phyloP scores from a whole-genome alignment of 2,329 filamentous ascomycete species.

The Microdochium trichocladiopsis region DNA sequence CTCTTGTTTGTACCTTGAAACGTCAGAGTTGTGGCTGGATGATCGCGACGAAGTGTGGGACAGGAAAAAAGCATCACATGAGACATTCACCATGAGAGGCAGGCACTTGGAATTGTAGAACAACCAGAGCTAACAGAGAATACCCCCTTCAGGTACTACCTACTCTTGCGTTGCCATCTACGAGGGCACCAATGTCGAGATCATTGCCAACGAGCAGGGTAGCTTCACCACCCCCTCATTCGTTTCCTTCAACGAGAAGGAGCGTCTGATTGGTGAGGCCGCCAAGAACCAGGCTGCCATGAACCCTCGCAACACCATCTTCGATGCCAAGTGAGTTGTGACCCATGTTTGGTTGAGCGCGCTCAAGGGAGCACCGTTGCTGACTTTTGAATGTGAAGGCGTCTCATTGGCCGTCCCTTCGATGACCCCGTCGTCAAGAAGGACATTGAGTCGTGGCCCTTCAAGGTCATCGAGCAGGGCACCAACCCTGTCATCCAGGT shows the following conservation, averaged over 20 bases:
- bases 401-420: slow-evolving; percentile 93
- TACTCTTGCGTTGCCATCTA: slow-evolving; percentile 99
- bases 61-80: not conserved
- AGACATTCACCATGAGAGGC: not conserved
- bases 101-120: slow-evolving; percentile 1
- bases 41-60: too few species aligned
- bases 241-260: slow-evolving; percentile 97
- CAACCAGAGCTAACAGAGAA: slow-evolving; percentile 9
- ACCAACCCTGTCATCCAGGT: slow-evolving; percentile 91
- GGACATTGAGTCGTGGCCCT: slow-evolving; percentile 97
- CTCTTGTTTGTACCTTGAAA: too few species aligned
- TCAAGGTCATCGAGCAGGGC: slow-evolving; percentile 90
- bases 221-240: slow-evolving; percentile 98
- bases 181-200: slow-evolving; percentile 99
- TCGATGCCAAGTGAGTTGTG: slow-evolving; percentile 87
- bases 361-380: not conserved
- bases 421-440: slow-evolving; percentile 97
- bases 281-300: slow-evolving; percentile 99
- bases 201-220: slow-evolving; percentile 99
- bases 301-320: slow-evolving; percentile 98
- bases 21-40: too few species aligned
- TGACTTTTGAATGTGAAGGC: slow-evolving; percentile 45
- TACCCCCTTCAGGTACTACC: slow-evolving; percentile 68
- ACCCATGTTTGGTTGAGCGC: not conserved
- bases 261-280: slow-evolving; percentile 98